Evolutionary conservation across 2,329 filamentous ascomycete genomes (phyloP), one percentile per base, ranked within the genome.

Genomic region (Penicillium paneum): DNA sequence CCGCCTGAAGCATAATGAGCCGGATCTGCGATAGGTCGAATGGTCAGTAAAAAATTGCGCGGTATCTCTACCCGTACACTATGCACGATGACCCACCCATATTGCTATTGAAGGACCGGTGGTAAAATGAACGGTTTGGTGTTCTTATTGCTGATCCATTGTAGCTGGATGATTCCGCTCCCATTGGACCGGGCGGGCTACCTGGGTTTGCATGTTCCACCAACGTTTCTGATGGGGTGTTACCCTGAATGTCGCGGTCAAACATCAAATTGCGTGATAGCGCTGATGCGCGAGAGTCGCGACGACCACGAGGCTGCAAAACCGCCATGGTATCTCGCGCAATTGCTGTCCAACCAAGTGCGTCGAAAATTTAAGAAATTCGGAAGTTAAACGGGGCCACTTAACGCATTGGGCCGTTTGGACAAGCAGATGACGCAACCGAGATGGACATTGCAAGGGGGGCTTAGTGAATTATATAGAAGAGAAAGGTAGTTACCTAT

Each of bases 1-100:
- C 86, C 89, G 55, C 86, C 84, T 32, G 81, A 81, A 36, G 90
- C 88, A 71, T 90, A 89, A 64, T 90, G 84, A 17, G 84, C 82
- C 63, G 84, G 88, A 68, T 93, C 89, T 73, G 83, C 68, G 17
- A 79, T 36, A 76, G 80, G 83, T 60, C 39, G 26, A 54, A 36
- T 52, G 55, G 59, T 71, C 61, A 69, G 61, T 54, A 57, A 41
- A 32, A 43, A 54, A 53, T 56, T 44, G 38, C 52, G 36, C 47
- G 35, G 26, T n/a, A 8, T 34, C 47, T 19, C 28, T 24, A 29
- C 17, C 10, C 3, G 49, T 21, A 17, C n/a, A 52, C 34, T 29
- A 43, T 46, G 24, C 26, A 15, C 26, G 45, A 38, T 42, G 32
- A 55, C 67, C 45, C 62, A 76, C 74, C 76, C 58, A 72, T 64